Base-by-base conservation (phyloP, 1,284 basidiomycete genomes). In the Cerioporus squamosus region DNA sequence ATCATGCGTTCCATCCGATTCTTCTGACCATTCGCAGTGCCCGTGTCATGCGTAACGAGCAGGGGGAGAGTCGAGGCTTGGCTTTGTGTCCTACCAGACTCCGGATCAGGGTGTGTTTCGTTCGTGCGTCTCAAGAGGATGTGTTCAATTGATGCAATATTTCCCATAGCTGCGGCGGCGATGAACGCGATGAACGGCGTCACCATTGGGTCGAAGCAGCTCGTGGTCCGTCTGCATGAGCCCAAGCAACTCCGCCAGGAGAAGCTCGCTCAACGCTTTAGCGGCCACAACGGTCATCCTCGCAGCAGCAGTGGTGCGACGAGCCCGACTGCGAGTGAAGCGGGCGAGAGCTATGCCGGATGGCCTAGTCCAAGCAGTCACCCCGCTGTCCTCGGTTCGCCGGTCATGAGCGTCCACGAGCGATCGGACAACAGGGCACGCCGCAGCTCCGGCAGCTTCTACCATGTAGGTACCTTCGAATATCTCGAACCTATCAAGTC, bases 1-100 rank as follows among this genome's bases (percentile, higher is more conserved):
- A n/a, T 20, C 17, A 29, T 2, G 24, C 8, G 14, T 10, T 20
- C 1, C 24, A 7, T 17, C 1, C 17, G 6, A n/a, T 29, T 12
- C 5, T 17, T 33, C 52, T 70, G 38, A 54, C 31, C 36, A 24
- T 49, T 36, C 26, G 29, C 59, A 94, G 94, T 71, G 95, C 95
- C 24, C 87, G 94, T 57, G 93, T 98, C 49, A 97, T 97, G 95
- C 86, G 93, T 23, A 95, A 95, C 68, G 90, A 95, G 65, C 78
- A 70, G 50, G 91, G 92, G 22, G 86, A 91, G 53, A 93, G 91
- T 72, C 88, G 93, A 57, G 94, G 94, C 5, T 98, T 70, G 95
- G 95, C n/a, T 98, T 98, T 70, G 96, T 98, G 57, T 94, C 91
- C 24, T 98, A 79, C 76, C 88, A 93, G 69, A 83, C 84, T 14